Evolutionary conservation across 345 rosid genomes (phyloP), one percentile per base, ranked within the genome.

Genomic region (Noccaea bulbosa): DNA sequence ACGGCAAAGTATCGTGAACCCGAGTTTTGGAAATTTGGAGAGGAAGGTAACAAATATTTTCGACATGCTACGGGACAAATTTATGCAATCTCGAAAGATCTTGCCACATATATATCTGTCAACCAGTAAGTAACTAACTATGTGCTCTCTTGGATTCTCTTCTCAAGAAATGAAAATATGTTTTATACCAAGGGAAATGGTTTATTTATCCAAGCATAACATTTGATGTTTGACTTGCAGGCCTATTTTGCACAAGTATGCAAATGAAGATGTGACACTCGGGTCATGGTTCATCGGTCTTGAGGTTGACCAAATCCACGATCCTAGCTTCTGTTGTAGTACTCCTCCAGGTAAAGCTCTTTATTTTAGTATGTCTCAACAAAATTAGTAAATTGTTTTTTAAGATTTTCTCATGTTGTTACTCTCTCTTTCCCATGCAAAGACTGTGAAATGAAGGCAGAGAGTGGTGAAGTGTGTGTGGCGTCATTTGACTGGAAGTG

Each of bases 231-330:
- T 51, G 8, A 66, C 32, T 59, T 55, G 78, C 81, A 91, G 97
- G 87, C 88, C 85, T 20, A 82, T 94, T 79, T 74, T 94, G 79
- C 98, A 94, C 51, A 91, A 83, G 83, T 94, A 65, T 82, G 99
- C 99, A 50, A 94, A 94, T 77, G 99, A 91, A 83, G 98, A 94
- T 56, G 98, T 89, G 75, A 81, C 98, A 2, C 93, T 94, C 10
- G 99, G 99, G 41, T 62, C 99, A n/a, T 91, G 99, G 99, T 87
- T 94, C 59, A 86, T 91, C 0, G 99, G 99, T 59, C 97, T 91
- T 49, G 99, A 94, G 74, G 92, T 91, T 66, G 93, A 91, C 81
- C 97, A 91, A 74, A 79, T 89, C 15, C 85, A 94, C 72, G 97
- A 91, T 77, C 85, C 80, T 43, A 89, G 64, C 58, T 85, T 89